Evolutionary conservation across 208 protist genomes (phyloP).

Genomic region (Leishmania martiniquensis): DNA sequence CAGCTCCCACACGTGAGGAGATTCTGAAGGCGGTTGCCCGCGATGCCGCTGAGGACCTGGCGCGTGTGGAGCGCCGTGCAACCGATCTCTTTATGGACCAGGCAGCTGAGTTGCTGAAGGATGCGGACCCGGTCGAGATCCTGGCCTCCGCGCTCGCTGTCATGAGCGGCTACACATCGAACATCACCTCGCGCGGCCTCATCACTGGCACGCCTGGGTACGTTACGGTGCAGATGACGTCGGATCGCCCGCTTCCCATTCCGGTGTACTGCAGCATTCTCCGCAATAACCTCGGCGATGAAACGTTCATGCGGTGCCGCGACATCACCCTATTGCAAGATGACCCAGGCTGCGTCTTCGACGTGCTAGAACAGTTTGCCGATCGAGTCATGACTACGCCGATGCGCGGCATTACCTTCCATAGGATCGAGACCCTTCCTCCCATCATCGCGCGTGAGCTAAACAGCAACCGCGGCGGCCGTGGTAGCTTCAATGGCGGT

Average conservation of each 20-base stretch:
- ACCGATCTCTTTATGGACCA: slow-evolving; percentile 90
- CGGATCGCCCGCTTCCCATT: slow-evolving; percentile 71
- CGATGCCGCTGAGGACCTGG: slow-evolving; percentile 86
- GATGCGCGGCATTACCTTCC: slow-evolving; percentile 75
- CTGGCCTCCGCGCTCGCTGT: slow-evolving; percentile 90
- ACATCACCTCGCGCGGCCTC: slow-evolving; percentile 81
- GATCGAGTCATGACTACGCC: slow-evolving; percentile 53
- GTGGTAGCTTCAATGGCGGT: slow-evolving; percentile 30
- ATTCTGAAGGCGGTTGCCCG: slow-evolving; percentile 87
- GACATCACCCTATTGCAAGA: slow-evolving; percentile 91
- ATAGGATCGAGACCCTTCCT: slow-evolving; percentile 78
- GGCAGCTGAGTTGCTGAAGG: slow-evolving; percentile 86
- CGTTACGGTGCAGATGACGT: slow-evolving; percentile 75
- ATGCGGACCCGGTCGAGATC: slow-evolving; percentile 86
- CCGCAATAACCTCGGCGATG: slow-evolving; percentile 84
- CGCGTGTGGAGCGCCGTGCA: slow-evolving; percentile 82
- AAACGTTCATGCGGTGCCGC: slow-evolving; percentile 76
- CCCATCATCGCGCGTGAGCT: slow-evolving; percentile 87
- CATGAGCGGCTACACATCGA: slow-evolving; percentile 92
- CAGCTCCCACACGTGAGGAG: slow-evolving; percentile 85
- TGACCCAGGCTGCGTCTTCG: slow-evolving; percentile 86
- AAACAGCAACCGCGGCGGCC: slow-evolving; percentile 45
- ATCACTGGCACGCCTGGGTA: slow-evolving; percentile 81
- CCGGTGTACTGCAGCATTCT: slow-evolving; percentile 90
- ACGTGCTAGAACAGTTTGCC: slow-evolving; percentile 78